phyloP scores from a whole-genome alignment of 768 basidiomycete species.

The Neoboletus magnificus region DNA sequence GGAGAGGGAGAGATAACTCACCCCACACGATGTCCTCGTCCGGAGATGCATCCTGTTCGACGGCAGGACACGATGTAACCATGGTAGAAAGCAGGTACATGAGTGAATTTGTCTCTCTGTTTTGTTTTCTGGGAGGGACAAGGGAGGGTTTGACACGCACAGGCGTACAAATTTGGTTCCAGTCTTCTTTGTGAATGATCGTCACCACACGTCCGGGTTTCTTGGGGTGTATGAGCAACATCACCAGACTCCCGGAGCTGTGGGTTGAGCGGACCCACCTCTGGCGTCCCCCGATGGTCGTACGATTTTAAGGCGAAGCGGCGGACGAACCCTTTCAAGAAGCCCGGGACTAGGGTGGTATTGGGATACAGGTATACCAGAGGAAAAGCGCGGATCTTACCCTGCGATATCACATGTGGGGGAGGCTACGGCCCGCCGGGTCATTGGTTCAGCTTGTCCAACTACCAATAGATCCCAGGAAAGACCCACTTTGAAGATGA shows the following conservation, averaged over 20 bases:
- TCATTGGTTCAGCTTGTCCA: not conserved
- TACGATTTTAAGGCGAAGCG: constrained; percentile 88
- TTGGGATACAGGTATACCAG: not conserved
- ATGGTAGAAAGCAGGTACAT: not conserved
- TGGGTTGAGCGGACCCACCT: constrained; percentile 44
- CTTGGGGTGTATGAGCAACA: constrained; percentile 48
- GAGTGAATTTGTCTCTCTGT: not conserved
- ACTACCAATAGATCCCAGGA: not conserved
- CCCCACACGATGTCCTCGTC: constrained; percentile 58
- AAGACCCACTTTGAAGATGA: constrained; percentile 73
- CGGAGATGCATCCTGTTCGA: constrained; percentile 22
- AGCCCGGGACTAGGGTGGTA: constrained; percentile 58
- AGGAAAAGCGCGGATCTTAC: constrained; percentile 32
- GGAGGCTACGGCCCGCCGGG: constrained; percentile 54
- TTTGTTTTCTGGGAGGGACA: not conserved
- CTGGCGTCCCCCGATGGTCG: constrained; percentile 88
- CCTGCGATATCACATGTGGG: constrained; percentile 70
- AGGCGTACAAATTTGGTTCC: constrained; percentile 64
- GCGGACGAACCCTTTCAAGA: constrained; percentile 84
- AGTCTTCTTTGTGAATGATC: constrained; percentile 81
- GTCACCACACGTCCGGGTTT: constrained; percentile 88
- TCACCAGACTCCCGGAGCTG: constrained; percentile 85
- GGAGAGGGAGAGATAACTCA: constrained; percentile 21
- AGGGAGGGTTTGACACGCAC: constrained; percentile 37
- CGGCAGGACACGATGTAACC: not conserved